Evolutionary conservation across 2,329 filamentous ascomycete species (phyloP).

Genomic region (Penicillium sp.): DNA sequence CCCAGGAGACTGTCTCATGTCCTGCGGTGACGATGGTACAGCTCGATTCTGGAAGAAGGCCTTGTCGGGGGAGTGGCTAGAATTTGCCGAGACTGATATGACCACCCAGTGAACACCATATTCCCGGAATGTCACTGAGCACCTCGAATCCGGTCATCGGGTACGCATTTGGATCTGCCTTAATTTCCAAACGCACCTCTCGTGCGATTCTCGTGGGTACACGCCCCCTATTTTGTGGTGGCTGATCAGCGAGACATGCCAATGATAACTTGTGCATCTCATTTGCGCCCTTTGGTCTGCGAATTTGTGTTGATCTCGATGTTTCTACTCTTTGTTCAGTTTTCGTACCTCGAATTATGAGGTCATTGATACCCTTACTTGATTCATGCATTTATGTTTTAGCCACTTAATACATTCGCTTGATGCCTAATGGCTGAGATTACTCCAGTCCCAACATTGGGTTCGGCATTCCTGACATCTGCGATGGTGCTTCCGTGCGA

Average conservation of each 20-base stretch:
- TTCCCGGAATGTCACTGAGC: too few relatives aligned
- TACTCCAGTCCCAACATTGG: too few relatives aligned
- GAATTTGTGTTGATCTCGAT: not conserved
- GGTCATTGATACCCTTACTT: slow-evolving; percentile 20
- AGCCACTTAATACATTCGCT: not conserved
- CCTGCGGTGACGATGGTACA: slow-evolving; percentile 38
- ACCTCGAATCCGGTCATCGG: too few relatives aligned
- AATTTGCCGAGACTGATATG: slow-evolving; percentile 40
- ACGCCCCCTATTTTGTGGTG: too few relatives aligned
- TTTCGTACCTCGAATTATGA: not conserved
- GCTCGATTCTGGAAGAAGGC: slow-evolving; percentile 42
- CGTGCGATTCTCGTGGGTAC: too few relatives aligned
- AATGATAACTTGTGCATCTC: not conserved
- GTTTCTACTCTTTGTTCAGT: not conserved
- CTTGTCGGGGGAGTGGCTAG: slow-evolving; percentile 40
- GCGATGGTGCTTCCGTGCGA: too few relatives aligned
- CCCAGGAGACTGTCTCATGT: slow-evolving; percentile 40
- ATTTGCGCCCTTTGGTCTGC: not conserved
- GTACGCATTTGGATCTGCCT: too few relatives aligned
- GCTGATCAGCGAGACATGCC: too few relatives aligned
- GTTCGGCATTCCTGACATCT: too few relatives aligned
- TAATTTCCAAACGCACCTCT: too few relatives aligned
- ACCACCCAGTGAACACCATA: slow-evolving; percentile 23
- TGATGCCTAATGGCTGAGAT: too few relatives aligned
- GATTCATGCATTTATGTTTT: not conserved